Evolutionary conservation across 1,284 basidiomycete genomes (phyloP).

Genomic region (Melampsora larici-populina): DNA sequence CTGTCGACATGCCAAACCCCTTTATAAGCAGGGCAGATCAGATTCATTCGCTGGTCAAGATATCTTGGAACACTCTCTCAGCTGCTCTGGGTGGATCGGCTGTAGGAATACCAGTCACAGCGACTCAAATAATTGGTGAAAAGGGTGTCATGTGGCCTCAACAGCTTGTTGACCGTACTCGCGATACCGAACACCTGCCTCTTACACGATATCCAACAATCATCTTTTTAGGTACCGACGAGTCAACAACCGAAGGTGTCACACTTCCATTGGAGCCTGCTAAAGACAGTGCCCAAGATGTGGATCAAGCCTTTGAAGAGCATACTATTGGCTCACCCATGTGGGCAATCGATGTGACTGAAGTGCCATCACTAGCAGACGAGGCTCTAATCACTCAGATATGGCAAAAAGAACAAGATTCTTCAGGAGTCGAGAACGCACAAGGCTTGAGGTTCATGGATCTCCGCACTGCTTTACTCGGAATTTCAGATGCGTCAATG

Average conservation of each 20-base stretch:
- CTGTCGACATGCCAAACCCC: no score
- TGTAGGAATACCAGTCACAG: neutral
- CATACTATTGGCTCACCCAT: slow-evolving; percentile 12
- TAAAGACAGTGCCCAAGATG: neutral
- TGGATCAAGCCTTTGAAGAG: slow-evolving; percentile 1
- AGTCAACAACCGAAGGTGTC: neutral
- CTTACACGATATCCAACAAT: slow-evolving; percentile 7
- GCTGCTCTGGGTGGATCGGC: neutral
- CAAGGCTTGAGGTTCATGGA: slow-evolving; percentile 8
- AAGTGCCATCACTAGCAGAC: neutral
- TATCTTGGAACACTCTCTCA: slow-evolving; percentile 13
- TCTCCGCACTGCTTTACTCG: slow-evolving; percentile 51
- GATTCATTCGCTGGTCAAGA: neutral
- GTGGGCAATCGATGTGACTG: slow-evolving; percentile 30
- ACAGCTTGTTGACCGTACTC: neutral
- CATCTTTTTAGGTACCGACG: slow-evolving; percentile 24
- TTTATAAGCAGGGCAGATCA: no score
- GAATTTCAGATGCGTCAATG: slow-evolving; percentile 65
- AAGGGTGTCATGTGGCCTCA: slow-evolving; percentile 26
- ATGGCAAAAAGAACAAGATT: neutral
- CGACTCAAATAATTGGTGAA: slow-evolving; percentile 2
- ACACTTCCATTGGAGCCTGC: neutral
- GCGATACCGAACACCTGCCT: neutral
- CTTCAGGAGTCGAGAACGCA: no score
- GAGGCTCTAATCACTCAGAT: slow-evolving; percentile 1